These are phyloP conservation scores for Globisporangium paroecandrum DNA, from an alignment of 352 stramenopile genomes.

Conservation along the genomic window DNA sequence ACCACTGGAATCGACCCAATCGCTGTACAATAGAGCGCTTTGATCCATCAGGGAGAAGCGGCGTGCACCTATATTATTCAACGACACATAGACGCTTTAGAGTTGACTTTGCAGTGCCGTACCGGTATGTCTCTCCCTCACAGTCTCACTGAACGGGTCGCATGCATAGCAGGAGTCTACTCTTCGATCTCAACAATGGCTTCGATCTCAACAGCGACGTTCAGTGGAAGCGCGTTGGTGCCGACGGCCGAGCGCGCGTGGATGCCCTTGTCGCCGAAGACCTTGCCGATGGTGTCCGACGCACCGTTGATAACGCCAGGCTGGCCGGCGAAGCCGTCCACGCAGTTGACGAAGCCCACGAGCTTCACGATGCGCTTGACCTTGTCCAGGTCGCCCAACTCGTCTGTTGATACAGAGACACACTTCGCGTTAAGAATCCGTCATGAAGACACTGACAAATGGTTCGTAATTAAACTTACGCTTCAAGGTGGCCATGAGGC, in stretches of 20 bases:
- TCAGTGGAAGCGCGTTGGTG: conserved; percentile 91
- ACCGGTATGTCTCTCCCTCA: background rate
- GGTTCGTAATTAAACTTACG: conserved; percentile 22
- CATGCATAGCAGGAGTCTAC: background rate
- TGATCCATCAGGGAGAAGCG: conserved; percentile 1
- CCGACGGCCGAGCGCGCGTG: conserved; percentile 91
- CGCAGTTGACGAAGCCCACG: conserved; percentile 92
- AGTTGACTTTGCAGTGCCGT: conserved; percentile 1
- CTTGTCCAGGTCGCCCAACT: conserved; percentile 83
- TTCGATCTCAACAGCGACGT: conserved; percentile 94
- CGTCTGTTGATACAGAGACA: conserved; percentile 19
- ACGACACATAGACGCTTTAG: conserved; percentile 14
- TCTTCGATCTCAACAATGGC: conserved; percentile 89
- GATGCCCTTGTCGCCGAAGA: conserved; percentile 72
- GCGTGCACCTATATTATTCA: conserved; percentile 6
- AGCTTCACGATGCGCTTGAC: conserved; percentile 92
- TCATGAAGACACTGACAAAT: background rate
- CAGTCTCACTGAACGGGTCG: too few species aligned
- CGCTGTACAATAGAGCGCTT: conserved; percentile 28
- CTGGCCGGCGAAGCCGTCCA: conserved; percentile 82
- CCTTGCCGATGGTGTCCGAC: conserved; percentile 80
- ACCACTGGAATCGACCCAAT: conserved; percentile 50
- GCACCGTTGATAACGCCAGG: conserved; percentile 91
- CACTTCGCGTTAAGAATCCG: background rate
- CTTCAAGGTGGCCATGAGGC: conserved; percentile 86